Conservation (phyloP, 1,139 yeast species). For the Debaryomyces sp. region DNA sequence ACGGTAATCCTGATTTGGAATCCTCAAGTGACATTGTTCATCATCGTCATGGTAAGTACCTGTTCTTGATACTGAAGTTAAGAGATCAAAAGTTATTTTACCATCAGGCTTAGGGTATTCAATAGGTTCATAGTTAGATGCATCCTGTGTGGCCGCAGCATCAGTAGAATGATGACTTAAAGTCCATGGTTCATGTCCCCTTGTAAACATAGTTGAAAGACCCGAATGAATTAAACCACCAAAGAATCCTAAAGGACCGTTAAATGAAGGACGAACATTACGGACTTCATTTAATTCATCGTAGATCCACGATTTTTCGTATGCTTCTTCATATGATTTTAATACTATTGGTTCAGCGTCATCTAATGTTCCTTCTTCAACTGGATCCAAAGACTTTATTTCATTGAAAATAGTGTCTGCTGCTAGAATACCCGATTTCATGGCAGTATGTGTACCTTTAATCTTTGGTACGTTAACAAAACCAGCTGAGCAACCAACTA, state of each 20-base stretch:
- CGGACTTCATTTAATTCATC: conserved; percentile 82
- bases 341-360: conserved; percentile 51
- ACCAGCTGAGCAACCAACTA: conserved; percentile 95
- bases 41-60: conserved; percentile 96
- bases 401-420: conserved; percentile 79
- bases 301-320: conserved; percentile 81
- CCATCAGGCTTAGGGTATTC: conserved; percentile 96
- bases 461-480: conserved; percentile 96
- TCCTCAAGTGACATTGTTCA: conserved; percentile 84
- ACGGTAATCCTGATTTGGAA: conserved; percentile 70
- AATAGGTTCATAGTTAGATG: conserved; percentile 66
- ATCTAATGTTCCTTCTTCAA: conserved; percentile 51
- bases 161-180: conserved; percentile 72
- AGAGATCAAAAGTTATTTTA: conserved; percentile 80
- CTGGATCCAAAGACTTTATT: conserved; percentile 50
- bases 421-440: conserved; percentile 92
- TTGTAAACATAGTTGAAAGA: conserved; percentile 72
- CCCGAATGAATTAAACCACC: conserved; percentile 90
- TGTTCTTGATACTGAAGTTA: conserved; percentile 92
- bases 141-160: conserved; percentile 68
- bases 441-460: conserved; percentile 98
- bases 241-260: conserved; percentile 64
- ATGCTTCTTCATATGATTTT: conserved; percentile 59
- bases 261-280: conserved; percentile 90
- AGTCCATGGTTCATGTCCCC: conserved; percentile 88